Base-by-base conservation (phyloP, 352 stramenopile genomes). In the Phytophthora foliorum region DNA sequence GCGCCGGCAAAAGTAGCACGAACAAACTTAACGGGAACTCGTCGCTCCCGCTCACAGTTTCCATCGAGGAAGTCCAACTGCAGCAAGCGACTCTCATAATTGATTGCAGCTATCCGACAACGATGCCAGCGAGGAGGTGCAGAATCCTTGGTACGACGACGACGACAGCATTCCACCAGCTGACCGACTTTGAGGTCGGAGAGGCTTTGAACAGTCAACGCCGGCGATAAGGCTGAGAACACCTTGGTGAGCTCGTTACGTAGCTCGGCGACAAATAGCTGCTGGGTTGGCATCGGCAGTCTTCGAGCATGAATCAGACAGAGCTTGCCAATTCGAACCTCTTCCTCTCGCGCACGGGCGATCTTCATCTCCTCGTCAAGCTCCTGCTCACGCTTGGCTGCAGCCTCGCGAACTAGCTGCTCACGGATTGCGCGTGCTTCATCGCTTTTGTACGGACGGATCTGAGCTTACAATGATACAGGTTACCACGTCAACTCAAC, bases 361-460 rank as follows among this genome's bases (percentile, higher is more conserved):
- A 74, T 56, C 24, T 69, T 67, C 7, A 73, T 56, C 22, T 88
- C 72, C 21, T 91, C 82, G 13, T 72, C 72, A 1, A 86, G 71
- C 55, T 91, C 79, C 16, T 77, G 57, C n/a, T 78, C 74, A 6
- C 73, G 53, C 42, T 82, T 84, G 0, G 69, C 81, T 3, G 81
- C 79, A 10, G 76, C 77, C 55, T 89, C 81, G 21, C 69, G 63
- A 0, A 67, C 73, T 50, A 83, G 56, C 7, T 78, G 68, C 31
- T 90, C 84, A 8, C 78, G 78, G 13, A 90, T 82, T 9, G 56
- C 62, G 7, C 62, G 69, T 10, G 82, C 80, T 46, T 90, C 80
- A 16, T 83, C 72, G 39, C 77, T 76, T 50, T 84, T 78, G 66
- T 90, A 92, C 19, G 53, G 57, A n/a, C 82, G 80, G 22, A 92